Base-by-base conservation (phyloP, 169 alveolate species). In the Cryptosporidium tyzzeri region DNA sequence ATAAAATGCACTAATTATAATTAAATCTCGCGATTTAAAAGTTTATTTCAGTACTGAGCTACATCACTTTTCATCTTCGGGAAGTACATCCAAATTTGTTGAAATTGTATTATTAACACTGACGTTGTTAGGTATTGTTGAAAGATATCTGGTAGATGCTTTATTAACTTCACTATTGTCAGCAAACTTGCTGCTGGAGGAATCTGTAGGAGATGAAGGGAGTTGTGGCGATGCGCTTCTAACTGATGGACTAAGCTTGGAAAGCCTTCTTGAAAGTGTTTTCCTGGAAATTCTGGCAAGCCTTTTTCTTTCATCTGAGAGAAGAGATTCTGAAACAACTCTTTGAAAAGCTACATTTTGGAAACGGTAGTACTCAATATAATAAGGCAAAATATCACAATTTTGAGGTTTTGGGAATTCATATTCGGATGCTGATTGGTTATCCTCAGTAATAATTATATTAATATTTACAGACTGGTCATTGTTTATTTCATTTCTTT, bases 331-430 rank as follows among this genome's bases (percentile, higher is more conserved):
- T 5, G 92, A 68, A 26, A 86, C 91, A 51, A 86, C 92, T 39
- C 86, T 45, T 51, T 86, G 92, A 33, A 71, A 86, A n/a, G 91
- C 92, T 14, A 70, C 67, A 39, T 91, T 86, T 44, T 73, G 84
- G 48, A 86, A 86, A 31, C 92, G 92, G 35, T 73, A 86, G 48
- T 80, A 80, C 55, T 80, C 89, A 31, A 80, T 65, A 23, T 80
- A 80, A 80, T 80, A 80, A 16, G 89, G 74, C 50, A 80, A 61
- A 41, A 65, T 73, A 16, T 73, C 71, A 29, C 45, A 37, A 59
- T 55, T 73, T 35, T 73, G 86, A n/a, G 23, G 69, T 74, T 44
- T 45, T 44, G 51, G 33, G 26, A 31, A 65, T 9, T 65, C 71
- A 14, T 65, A 0, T 59, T 80, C 65, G 33, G 89, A 14, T 23